Evolutionary conservation across 352 stramenopile genomes (phyloP), one percentile per base, ranked within the genome.

Genomic region (Phytophthora europaea): DNA sequence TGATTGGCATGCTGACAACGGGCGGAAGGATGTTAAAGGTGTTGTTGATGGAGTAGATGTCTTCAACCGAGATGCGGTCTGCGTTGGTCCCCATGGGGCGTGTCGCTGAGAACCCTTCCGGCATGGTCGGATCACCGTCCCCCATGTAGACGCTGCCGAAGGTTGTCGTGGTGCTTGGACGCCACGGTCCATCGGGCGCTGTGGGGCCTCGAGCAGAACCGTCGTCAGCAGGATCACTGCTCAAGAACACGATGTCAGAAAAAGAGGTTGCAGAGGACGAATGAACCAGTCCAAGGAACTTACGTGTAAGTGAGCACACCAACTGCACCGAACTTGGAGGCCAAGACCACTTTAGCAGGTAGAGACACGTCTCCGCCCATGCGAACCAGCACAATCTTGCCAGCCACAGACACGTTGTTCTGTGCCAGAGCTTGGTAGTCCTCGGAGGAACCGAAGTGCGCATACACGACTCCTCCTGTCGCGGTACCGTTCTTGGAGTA

Each of bases 141-240:
- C 89, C 89, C 85, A 96, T 94, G 84, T 94, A 95, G 6, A 93
- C 89, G 31, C 76, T 93, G 6, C 88, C 87, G 60, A 87, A 95
- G 6, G 88, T 78, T 22, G 88, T 75, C 15, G 86, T 76, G 15
- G 78, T 78, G 22, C 71, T 81, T 22, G 79, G 70, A 34, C 84
- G 85, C 86, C 88, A 96, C 23, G 89, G 88, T 16, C 89, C 89
- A 43, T 94, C 83, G 1, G 88, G 87, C 33, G 83, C 89, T 18
- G 75, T 72, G 34, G 78, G 87, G 61, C 89, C 87, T 60, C 83
- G 78, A 45, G 47, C 70, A 28, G 61, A 73, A 2, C 87, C 87
- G 45, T 94, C 83, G 26, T 94, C 85, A 0, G 78, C 78, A 28
- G 89, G 89, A 64, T 96, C 88, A 66, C 87, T 94, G 43, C 36